Conservation (phyloP, 148 eudicot species). For the Arbutus unedo region DNA sequence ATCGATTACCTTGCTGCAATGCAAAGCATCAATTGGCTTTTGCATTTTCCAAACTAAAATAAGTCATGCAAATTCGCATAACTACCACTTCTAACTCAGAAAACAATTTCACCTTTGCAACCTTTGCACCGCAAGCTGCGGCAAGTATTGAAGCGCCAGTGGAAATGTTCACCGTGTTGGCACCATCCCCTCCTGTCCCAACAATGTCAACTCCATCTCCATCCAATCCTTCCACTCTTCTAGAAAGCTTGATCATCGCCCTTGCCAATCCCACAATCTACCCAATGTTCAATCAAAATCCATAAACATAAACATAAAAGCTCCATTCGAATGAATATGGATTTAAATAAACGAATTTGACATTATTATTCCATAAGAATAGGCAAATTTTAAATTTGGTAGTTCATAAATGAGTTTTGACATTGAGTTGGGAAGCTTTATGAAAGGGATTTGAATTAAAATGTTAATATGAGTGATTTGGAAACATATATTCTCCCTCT, state of each 20-base stretch:
- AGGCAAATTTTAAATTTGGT: not conserved
- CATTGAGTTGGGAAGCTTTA: not conserved
- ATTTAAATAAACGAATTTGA: not conserved
- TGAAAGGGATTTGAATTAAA: too few species aligned
- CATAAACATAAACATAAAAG: not conserved
- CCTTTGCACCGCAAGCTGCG: conserved; percentile 95
- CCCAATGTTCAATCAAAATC: conserved; percentile 1
- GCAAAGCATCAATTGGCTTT: not conserved
- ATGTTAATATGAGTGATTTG: too few species aligned
- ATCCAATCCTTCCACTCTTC: conserved; percentile 63
- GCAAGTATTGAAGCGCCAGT: conserved; percentile 92
- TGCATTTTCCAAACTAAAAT: not conserved
- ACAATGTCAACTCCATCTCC: conserved; percentile 82
- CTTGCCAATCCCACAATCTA: conserved; percentile 96
- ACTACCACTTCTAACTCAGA: not conserved
- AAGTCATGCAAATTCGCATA: not conserved
- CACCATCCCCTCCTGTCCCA: conserved; percentile 99
- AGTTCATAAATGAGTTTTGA: not conserved
- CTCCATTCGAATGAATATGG: not conserved
- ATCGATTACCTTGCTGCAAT: conserved; percentile 93
- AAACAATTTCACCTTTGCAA: conserved; percentile 72
- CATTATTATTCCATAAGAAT: not conserved
- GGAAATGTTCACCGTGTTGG: conserved; percentile 94
- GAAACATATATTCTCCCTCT: not conserved
- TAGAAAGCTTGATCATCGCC: conserved; percentile 80